These are phyloP conservation scores for Umbellularia californica DNA, from an alignment of 164 flowering plant genomes.

Conservation along the genomic window DNA sequence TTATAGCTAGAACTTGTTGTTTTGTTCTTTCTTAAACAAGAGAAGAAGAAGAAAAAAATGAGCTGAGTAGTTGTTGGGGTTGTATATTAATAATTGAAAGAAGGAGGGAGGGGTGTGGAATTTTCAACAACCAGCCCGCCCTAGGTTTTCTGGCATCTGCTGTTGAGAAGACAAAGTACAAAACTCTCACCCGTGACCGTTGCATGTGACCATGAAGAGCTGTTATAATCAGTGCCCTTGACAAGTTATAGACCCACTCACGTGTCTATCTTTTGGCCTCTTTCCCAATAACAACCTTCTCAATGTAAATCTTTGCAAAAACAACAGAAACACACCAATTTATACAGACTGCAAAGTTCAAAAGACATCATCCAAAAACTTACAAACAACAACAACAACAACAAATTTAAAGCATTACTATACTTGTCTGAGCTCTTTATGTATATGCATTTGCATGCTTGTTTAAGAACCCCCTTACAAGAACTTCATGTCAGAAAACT, in stretches of 20 bases:
- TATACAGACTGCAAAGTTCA: too few relatives aligned
- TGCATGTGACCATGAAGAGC: conserved; percentile 78
- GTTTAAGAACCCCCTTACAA: too few relatives aligned
- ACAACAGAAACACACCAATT: not conserved
- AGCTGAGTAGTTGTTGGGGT: not conserved
- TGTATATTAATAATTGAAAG: not conserved
- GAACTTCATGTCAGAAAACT: too few relatives aligned
- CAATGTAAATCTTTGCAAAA: not conserved
- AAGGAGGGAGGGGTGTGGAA: not conserved
- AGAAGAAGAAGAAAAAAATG: too few relatives aligned
- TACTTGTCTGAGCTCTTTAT: too few relatives aligned
- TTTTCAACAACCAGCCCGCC: conserved; percentile 1
- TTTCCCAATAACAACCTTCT: not conserved
- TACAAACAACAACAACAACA: too few relatives aligned
- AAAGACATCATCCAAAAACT: too few relatives aligned
- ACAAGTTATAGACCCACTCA: conserved; percentile 49
- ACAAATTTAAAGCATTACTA: too few relatives aligned
- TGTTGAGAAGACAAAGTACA: conserved; percentile 32
- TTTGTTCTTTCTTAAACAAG: too few relatives aligned
- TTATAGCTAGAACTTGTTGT: not conserved
- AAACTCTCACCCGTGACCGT: conserved; percentile 62
- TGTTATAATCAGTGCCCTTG: conserved; percentile 69
- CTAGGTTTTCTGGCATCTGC: conserved; percentile 8
- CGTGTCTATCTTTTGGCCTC: conserved; percentile 28
- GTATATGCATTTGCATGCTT: too few relatives aligned